Percentiles rank a stretch among this genome's conserved stretches.
These are phyloP conservation scores for Macrophomina tecta DNA, from an alignment of 2,329 filamentous ascomycete species.

Conservation along the genomic window DNA sequence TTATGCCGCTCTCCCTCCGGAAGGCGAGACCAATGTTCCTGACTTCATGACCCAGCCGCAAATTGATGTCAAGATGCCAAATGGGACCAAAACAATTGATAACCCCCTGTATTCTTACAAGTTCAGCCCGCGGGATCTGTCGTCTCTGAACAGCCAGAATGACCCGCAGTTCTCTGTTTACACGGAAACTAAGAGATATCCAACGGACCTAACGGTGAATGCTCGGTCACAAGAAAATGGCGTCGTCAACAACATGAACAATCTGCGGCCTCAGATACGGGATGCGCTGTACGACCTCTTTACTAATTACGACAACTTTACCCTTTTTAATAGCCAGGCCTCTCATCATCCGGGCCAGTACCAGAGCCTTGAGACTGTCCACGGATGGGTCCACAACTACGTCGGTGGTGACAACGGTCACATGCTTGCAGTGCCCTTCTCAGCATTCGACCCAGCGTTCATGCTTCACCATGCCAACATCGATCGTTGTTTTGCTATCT, in stretches of 20 bases:
- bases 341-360: slow-evolving; percentile 52
- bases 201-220: slow-evolving; percentile 44
- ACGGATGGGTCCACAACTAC: slow-evolving; percentile 58
- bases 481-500: slow-evolving; percentile 77
- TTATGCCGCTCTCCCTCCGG: slow-evolving; percentile 49
- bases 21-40: slow-evolving; percentile 31
- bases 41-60: slow-evolving; percentile 48
- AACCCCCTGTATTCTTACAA: slow-evolving; percentile 57
- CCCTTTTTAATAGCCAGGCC: slow-evolving; percentile 70
- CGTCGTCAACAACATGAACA: slow-evolving; percentile 29
- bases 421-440: slow-evolving; percentile 69
- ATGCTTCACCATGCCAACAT: slow-evolving; percentile 78
- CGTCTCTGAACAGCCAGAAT: slow-evolving; percentile 60
- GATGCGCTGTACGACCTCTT: slow-evolving; percentile 56
- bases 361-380: slow-evolving; percentile 63
- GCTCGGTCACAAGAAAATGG: slow-evolving; percentile 62
- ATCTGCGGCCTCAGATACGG: slow-evolving; percentile 32
- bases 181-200: slow-evolving; percentile 63
- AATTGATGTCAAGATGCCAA: slow-evolving; percentile 52
- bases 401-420: slow-evolving; percentile 62
- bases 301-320: slow-evolving; percentile 72
- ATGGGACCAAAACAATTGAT: slow-evolving; percentile 44
- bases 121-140: slow-evolving; percentile 61
- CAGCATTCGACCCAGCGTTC: slow-evolving; percentile 80
- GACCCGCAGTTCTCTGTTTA: slow-evolving; percentile 17